Evolutionary conservation across 306 rosid species (phyloP), one percentile per base, ranked within the genome.

Genomic region (Malus orientalis): DNA sequence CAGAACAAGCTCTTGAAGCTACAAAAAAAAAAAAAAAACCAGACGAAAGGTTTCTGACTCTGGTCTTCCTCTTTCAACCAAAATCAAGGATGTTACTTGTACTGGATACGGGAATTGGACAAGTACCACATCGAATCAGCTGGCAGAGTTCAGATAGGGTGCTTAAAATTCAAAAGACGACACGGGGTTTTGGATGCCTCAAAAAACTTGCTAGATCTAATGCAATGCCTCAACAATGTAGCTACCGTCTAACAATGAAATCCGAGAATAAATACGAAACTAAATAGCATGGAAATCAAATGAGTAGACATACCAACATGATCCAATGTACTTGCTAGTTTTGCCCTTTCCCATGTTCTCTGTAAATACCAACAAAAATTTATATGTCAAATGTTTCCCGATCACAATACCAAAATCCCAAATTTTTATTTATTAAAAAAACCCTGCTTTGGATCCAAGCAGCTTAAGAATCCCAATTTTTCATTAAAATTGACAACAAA

Each of bases 271-370:
- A 66, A 40, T 3, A 1, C 11, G 11, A 23, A 73, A 40, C n/a
- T 13, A 79, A 49, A 78, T 70, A 15, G 51, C 70, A 79, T 25
- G 74, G 72, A 76, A 76, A 69, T 76, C 60, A 62, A 82, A 57
- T 45, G 49, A 58, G n/a, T 25, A 57, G 61, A 78, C 93, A 71
- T 88, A 95, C 98, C 97, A 70, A 95, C 71, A 86, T 88, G 95
- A 74, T 95, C 97, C 93, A 95, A 82, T 4, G 96, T 83, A 76
- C 86, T 33, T 15, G 98, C 98, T 80, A 95, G 73, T 82, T 89
- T 95, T 75, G 97, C 90, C 85, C 97, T 89, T 78, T 95, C 97
- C 98, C 98, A 95, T 53, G 97, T 95, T 87, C 97, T 95, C 98
- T 95, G 93, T 45, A 84, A 78, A 69, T 61, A 76, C 60, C 64